Evolutionary conservation across 352 stramenopile species (phyloP), one percentile per base, ranked within the genome.

Genomic region (Pythium periplocum): DNA sequence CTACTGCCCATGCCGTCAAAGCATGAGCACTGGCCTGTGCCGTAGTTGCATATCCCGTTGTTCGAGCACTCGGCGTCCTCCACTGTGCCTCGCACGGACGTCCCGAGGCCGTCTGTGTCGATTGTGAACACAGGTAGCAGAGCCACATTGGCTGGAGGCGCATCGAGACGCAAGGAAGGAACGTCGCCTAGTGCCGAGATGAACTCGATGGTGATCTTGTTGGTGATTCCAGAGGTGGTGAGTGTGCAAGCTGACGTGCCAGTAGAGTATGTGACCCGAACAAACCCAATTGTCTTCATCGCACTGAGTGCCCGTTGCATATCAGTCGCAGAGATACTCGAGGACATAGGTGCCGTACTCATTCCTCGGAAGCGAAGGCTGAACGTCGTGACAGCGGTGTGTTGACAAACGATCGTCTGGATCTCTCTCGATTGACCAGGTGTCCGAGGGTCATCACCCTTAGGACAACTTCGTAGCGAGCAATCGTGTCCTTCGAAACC

Each of bases 401-500:
- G 68, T 4, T 50, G 51, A 52, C 82, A 93, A 6, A 57, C 34
- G 34, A 90, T 71, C 32, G 71, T 80, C 55, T 93, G 82, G 17
- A 87, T 57, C 52, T 93, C 82, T 34, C 68, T 69, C 12, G 55
- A 53, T 53, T 93, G 82, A 33, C 63, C 63, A 4, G 69, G 71
- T 10, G 82, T 90, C 55, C 69, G 68, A n/a, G 82, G 82, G 47
- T 93, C 72, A 49, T 90, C 82, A 34, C 79, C 82, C 9, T 61
- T 70, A 34, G 79, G 78, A 52, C 82, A 90, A 17, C 64, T 75
- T 0, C 79, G 62, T n/a, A 60, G 59, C 4, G 71, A 59, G 65
- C 91, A 98, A 59, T 97, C 86, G 57, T 96, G 82, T 32, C 86
- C 85, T 34, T 78, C 62, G 39, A 83, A 97, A 4, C 86, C 87